These are phyloP conservation scores for Vigna nakashimae DNA, from an alignment of 306 rosid genomes.

Conservation along the genomic window DNA sequence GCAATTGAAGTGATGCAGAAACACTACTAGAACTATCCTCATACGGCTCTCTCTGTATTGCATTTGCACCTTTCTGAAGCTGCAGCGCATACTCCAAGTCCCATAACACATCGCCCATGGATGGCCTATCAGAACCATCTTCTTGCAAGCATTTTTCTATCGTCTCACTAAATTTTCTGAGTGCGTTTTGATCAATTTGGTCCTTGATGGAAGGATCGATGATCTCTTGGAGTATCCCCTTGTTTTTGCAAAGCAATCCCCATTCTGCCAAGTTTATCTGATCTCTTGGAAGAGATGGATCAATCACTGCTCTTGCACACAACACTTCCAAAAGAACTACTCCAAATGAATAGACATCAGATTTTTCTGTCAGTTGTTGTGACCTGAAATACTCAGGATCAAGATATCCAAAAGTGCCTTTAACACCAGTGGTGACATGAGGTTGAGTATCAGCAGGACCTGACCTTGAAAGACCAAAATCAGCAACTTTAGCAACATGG, in stretches of 20 bases:
- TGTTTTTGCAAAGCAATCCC: conserved; percentile 56
- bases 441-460: conserved; percentile 56
- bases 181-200: conserved; percentile 50
- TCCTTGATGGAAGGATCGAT: conserved; percentile 54
- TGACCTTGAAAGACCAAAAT: conserved; percentile 63
- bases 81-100: conserved; percentile 66
- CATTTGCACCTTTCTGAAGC: conserved; percentile 52
- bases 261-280: conserved; percentile 61
- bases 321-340: conserved; percentile 64
- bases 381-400: conserved; percentile 64
- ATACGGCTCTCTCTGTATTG: conserved; percentile 25
- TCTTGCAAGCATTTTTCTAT: conserved; percentile 53
- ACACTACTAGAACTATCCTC: conserved; percentile 50
- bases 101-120: conserved; percentile 64
- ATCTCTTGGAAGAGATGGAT: conserved; percentile 45
- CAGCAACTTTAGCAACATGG: conserved; percentile 65
- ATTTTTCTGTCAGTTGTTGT: conserved; percentile 62
- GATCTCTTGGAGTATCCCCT: conserved; percentile 48
- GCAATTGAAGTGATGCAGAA: conserved; percentile 44
- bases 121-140: conserved; percentile 56
- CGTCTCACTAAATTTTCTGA: conserved; percentile 51
- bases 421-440: conserved; percentile 50
- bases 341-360: conserved; percentile 69
- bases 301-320: conserved; percentile 63
- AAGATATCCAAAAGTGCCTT: conserved; percentile 66